Evolutionary conservation across 2,329 filamentous ascomycete genomes (phyloP).

Genomic region (Botrytis byssoidea): DNA sequence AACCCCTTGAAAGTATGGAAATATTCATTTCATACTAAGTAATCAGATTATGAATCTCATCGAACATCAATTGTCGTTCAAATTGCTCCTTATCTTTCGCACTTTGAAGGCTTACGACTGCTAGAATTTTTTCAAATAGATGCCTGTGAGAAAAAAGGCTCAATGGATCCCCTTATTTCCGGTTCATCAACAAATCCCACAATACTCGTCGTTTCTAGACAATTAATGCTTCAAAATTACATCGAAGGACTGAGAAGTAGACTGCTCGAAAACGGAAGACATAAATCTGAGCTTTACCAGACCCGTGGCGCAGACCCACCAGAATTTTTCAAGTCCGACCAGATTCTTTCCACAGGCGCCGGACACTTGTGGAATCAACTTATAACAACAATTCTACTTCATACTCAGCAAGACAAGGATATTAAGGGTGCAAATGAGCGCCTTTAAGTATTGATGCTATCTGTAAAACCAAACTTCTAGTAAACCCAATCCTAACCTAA

Average conservation of each 20-base stretch:
- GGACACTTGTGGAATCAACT: not conserved
- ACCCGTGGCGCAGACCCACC: not conserved
- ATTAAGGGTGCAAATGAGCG: not conserved
- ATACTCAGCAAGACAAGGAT: too few species aligned
- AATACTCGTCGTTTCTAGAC: accelerated
- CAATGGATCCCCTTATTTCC: not conserved
- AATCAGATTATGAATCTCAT: not conserved
- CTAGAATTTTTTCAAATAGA: not conserved
- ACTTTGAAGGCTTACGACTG: too few species aligned
- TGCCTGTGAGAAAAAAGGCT: not conserved
- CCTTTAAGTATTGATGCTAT: not conserved
- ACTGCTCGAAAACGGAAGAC: not conserved
- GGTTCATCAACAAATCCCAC: not conserved
- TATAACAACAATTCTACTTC: not conserved
- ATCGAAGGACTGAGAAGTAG: accelerated
- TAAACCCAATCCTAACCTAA: not conserved
- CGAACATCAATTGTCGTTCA: too few species aligned
- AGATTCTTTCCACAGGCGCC: not conserved
- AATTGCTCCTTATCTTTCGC: too few species aligned
- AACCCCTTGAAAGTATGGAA: accelerated
- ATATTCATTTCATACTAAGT: not conserved
- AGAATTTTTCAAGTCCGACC: not conserved
- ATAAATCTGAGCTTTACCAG: not conserved
- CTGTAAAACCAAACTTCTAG: not conserved
- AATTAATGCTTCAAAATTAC: accelerated